Percentiles rank a stretch among this genome's conserved stretches.
These are phyloP conservation scores for Rhizopogon rudus DNA, from an alignment of 768 basidiomycete genomes.

Conservation along the genomic window DNA sequence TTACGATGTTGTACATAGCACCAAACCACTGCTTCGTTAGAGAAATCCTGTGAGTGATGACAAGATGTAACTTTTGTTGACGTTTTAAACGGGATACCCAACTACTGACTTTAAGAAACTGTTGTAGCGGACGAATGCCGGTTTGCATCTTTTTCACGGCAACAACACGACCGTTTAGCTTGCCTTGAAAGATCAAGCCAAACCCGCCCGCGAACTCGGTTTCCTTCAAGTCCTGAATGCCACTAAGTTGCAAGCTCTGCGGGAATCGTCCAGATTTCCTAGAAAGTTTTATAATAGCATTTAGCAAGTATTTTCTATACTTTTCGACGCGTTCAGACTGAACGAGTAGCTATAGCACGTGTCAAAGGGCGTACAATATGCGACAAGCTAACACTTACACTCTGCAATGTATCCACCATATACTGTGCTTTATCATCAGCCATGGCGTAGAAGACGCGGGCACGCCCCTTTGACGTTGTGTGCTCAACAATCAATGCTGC, in stretches of 20 bases:
- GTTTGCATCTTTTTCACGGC: conserved; percentile 19
- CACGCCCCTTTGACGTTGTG: neutral
- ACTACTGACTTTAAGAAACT: conserved; percentile 15
- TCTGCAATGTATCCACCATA: conserved; percentile 21
- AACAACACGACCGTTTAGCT: conserved; percentile 15
- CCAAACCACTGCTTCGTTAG: conserved; percentile 31
- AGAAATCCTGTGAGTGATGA: conserved; percentile 12
- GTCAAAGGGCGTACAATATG: neutral
- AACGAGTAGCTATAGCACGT: conserved; percentile 20
- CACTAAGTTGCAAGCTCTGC: conserved; percentile 5
- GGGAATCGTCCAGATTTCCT: conserved; percentile 17
- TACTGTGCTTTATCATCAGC: neutral
- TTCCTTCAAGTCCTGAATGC: conserved; percentile 5
- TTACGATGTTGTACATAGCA: conserved; percentile 28
- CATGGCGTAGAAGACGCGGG: neutral
- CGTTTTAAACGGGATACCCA: neutral
- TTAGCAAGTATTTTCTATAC: conserved; percentile 13
- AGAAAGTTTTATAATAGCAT: conserved; percentile 15
- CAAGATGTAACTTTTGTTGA: neutral
- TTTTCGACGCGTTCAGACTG: conserved; percentile 9
- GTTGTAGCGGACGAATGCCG: neutral
- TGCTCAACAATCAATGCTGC: conserved; percentile 9
- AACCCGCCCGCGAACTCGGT: conserved; percentile 15
- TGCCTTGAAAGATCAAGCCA: conserved; percentile 17
- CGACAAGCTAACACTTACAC: conserved; percentile 9